These are phyloP conservation scores for Wickerhamiella domercqiae DNA, from an alignment of 805 yeast species.

Conservation along the genomic window DNA sequence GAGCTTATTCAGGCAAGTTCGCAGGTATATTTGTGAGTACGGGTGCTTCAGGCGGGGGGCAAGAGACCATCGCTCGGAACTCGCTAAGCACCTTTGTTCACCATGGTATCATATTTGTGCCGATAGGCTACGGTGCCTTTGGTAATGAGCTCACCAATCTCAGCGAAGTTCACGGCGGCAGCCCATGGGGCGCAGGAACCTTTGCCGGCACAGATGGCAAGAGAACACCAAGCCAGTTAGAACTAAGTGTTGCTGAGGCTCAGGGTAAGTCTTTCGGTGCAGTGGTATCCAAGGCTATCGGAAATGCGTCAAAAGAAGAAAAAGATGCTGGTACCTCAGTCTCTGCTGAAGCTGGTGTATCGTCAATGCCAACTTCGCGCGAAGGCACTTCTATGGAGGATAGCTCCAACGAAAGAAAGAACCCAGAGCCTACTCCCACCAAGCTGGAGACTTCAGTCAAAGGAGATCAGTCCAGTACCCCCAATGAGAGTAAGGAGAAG, in stretches of 20 bases:
- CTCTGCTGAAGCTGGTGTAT: constrained; percentile 6
- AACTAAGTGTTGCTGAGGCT: constrained; percentile 42
- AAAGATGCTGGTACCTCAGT: constrained; percentile 1
- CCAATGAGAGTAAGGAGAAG: too few species aligned
- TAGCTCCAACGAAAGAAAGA: too few species aligned
- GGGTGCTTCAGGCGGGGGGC: constrained; percentile 72
- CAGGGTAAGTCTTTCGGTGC: constrained; percentile 56
- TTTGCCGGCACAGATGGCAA: constrained; percentile 67
- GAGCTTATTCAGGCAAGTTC: constrained; percentile 57
- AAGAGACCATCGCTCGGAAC: constrained; percentile 54
- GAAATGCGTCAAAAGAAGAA: constrained; percentile 5
- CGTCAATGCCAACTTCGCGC: neutral
- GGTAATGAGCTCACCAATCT: constrained; percentile 37
- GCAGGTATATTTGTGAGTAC: constrained; percentile 61
- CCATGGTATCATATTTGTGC: constrained; percentile 69
- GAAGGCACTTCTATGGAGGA: too few species aligned
- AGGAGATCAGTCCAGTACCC: too few species aligned
- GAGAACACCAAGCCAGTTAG: constrained; percentile 48
- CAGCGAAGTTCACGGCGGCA: constrained; percentile 60
- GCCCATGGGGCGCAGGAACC: constrained; percentile 80
- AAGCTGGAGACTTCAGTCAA: too few species aligned
- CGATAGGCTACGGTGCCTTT: constrained; percentile 60
- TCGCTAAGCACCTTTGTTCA: constrained; percentile 51
- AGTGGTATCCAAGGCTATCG: constrained; percentile 20
- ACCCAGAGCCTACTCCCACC: too few species aligned